Conservation (phyloP, 148 eudicot genomes). For the Chenopodium quinoa region DNA sequence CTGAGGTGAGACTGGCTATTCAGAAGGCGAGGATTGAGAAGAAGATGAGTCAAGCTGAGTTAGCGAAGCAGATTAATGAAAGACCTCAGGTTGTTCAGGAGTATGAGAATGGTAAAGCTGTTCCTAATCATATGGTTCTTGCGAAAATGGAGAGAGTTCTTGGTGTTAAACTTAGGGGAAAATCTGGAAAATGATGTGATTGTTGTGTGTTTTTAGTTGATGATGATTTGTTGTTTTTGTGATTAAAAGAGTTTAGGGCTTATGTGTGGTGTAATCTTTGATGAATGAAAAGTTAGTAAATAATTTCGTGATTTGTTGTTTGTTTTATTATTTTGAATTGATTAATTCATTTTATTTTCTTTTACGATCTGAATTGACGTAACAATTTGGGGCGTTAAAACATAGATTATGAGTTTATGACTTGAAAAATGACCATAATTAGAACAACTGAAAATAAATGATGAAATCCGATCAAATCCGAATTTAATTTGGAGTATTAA, state of each 20-base stretch:
- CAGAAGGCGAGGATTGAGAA: constrained; percentile 75
- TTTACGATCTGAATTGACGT: too few relatives aligned
- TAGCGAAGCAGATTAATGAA: constrained; percentile 61
- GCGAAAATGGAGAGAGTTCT: constrained; percentile 69
- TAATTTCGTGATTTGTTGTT: too few relatives aligned
- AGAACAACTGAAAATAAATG: too few relatives aligned
- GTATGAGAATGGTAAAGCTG: constrained; percentile 84
- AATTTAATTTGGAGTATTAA: too few relatives aligned
- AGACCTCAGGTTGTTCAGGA: constrained; percentile 71
- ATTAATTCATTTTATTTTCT: too few relatives aligned
- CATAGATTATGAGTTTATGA: too few relatives aligned
- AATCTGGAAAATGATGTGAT: constrained; percentile 26
- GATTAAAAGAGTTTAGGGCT: neutral
- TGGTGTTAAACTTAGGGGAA: constrained; percentile 78
- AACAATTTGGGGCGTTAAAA: too few relatives aligned
- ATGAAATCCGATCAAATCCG: too few relatives aligned
- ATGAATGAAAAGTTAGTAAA: too few relatives aligned
- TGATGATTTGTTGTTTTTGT: constrained; percentile 14
- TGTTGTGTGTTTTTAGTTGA: neutral
- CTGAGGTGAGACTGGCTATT: constrained; percentile 53
- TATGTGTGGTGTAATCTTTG: neutral
- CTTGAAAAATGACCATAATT: too few relatives aligned
- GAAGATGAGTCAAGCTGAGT: constrained; percentile 77
- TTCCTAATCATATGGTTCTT: constrained; percentile 63
- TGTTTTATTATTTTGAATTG: too few relatives aligned